phyloP scores from a whole-genome alignment of 495 filamentous ascomycete species.

The Astrothelium macrocarpum region DNA sequence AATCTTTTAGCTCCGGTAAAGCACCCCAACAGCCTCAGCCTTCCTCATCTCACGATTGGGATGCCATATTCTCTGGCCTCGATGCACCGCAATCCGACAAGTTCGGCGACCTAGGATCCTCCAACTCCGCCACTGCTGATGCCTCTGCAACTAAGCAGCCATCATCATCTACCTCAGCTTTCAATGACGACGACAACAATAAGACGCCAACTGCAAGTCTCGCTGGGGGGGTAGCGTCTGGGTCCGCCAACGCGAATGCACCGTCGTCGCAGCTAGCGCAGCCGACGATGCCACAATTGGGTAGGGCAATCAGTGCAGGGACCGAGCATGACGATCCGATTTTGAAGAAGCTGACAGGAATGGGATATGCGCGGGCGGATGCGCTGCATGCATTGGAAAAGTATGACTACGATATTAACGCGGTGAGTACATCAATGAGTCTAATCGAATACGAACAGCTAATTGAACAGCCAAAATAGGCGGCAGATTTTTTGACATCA shows the following conservation, averaged over 20 bases:
- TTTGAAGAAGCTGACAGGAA: constrained; percentile 76
- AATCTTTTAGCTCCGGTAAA: constrained; percentile 6
- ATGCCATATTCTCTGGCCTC: constrained; percentile 80
- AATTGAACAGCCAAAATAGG: constrained; percentile 14
- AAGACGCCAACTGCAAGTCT: background rate
- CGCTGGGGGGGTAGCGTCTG: background rate
- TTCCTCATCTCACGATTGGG: constrained; percentile 70
- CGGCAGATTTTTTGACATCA: constrained; percentile 27
- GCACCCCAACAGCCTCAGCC: constrained; percentile 25
- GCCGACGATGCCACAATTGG: constrained; percentile 30
- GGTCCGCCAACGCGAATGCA: background rate
- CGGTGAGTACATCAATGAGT: constrained; percentile 52
- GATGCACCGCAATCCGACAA: constrained; percentile 41
- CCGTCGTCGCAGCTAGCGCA: constrained; percentile 6
- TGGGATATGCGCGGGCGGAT: constrained; percentile 77
- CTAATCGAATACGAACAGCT: background rate
- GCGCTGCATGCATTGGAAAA: constrained; percentile 83
- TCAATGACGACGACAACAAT: background rate
- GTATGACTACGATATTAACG: constrained; percentile 89
- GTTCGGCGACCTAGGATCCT: constrained; percentile 7
- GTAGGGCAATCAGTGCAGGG: constrained; percentile 61
- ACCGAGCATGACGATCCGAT: constrained; percentile 85
- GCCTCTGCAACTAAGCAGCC: constrained; percentile 4
- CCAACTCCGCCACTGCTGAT: background rate
- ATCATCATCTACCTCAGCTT: constrained; percentile 9